Base-by-base conservation (phyloP, 495 filamentous ascomycete genomes). In the Friedmanniomyces endolithicus region DNA sequence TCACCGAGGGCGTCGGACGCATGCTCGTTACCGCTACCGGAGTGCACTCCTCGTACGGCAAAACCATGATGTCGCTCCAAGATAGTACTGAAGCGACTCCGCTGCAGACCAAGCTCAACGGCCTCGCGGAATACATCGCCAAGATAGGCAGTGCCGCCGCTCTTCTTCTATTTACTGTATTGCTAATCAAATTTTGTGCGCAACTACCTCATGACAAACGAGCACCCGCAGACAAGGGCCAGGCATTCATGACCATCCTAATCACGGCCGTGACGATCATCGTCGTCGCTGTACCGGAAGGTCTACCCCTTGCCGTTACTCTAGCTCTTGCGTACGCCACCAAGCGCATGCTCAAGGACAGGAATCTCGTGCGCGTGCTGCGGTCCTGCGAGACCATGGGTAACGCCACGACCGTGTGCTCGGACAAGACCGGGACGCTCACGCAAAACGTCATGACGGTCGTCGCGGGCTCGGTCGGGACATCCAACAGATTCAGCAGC, bases 351-450 rank as follows among this genome's bases (percentile, higher is more conserved):
- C 72, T 95, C 44, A 92, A 86, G 67, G 90, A 96, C 62, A 90
- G 95, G 70, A 96, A 96, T 59, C 68, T 97, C 47, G 90, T 97
- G 48, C 86, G 90, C 25, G 78, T 90, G 52, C 74, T 97, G 37
- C 83, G 88, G 62, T 90, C 90, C 43, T 97, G 90, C 68, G 90
- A 97, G 68, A 94, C 90, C n/a, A 97, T 97, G 90, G 90, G 90
- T 22, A 95, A 95, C 68, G 90, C 90, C 4, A 95, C 90, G 0
- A 90, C 87, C 1, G 87, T 97, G 47, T 97, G 90, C 70, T 95
- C 90, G 2, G 90, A 97, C 72, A 97, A 97, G 68, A 97, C 90
- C 0, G 90, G 90, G 52, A 97, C 90, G 1, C 73, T 97, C n/a
- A 85, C 81, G 2, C 78, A 83, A 63, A 85, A 85, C 61, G 80